phyloP scores from a whole-genome alignment of 75 land plant genomes.

The Picea sitchensis region DNA sequence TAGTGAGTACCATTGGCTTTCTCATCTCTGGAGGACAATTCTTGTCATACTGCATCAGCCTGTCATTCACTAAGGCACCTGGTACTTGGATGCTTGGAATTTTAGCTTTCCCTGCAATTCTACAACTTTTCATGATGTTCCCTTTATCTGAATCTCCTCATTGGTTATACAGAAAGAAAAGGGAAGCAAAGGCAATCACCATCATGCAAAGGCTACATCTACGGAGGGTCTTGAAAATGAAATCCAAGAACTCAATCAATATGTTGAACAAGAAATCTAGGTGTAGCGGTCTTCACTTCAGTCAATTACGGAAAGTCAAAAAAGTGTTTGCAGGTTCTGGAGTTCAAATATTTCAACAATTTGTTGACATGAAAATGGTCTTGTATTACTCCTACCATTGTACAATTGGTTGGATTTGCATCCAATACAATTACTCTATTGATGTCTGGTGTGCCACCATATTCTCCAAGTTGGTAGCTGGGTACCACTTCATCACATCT shows the following conservation, averaged over 20 bases:
- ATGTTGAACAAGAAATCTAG: slow-evolving; percentile 44
- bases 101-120: slow-evolving; percentile 59
- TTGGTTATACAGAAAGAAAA: slow-evolving; percentile 58
- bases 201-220: slow-evolving; percentile 61
- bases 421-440: slow-evolving; percentile 70
- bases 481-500: too few relatives aligned
- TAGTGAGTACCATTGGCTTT: too few relatives aligned
- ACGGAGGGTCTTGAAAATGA: slow-evolving; percentile 39
- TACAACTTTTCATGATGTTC: slow-evolving; percentile 61
- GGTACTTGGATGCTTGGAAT: slow-evolving; percentile 91
- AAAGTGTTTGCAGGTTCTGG: slow-evolving; percentile 89
- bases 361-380: slow-evolving; percentile 86
- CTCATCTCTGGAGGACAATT: slow-evolving; percentile 83
- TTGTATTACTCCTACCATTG: slow-evolving; percentile 92
- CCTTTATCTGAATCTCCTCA: slow-evolving; percentile 78
- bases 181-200: slow-evolving; percentile 38
- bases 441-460: too few relatives aligned
- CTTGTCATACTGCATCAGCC: slow-evolving; percentile 68
- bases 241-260: slow-evolving; percentile 36
- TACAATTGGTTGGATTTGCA: slow-evolving; percentile 84
- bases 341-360: slow-evolving; percentile 76
- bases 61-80: slow-evolving; percentile 71
- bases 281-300: slow-evolving; percentile 23
- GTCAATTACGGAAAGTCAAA: slow-evolving; percentile 59
- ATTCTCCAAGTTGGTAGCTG: too few relatives aligned